phyloP scores from a whole-genome alignment of 1,139 yeast species.

The Saccharomyces hybrid region DNA sequence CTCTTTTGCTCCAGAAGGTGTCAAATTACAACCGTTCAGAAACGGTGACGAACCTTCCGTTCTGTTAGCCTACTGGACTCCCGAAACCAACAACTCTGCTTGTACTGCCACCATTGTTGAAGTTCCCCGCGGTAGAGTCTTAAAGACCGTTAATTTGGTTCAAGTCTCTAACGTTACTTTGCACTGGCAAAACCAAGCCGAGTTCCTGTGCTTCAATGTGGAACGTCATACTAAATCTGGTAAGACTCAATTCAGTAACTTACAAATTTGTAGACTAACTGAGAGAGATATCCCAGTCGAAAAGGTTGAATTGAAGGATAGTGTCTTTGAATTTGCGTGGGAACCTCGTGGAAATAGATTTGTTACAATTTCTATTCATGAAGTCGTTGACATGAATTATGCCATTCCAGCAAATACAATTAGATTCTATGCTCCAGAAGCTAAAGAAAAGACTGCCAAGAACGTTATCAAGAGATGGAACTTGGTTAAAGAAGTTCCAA shows the following conservation, averaged over 20 bases:
- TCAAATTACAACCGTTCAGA: conserved; percentile 51
- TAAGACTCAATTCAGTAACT: conserved; percentile 83
- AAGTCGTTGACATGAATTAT: conserved; percentile 54
- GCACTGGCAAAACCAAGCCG: conserved; percentile 92
- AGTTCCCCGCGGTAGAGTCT: conserved; percentile 71
- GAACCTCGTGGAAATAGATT: conserved; percentile 91
- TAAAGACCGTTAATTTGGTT: conserved; percentile 89
- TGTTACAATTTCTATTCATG: conserved; percentile 60
- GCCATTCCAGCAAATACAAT: conserved; percentile 66
- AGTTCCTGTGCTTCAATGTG: conserved; percentile 84
- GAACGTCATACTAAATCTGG: conserved; percentile 95
- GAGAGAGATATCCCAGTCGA: conserved; percentile 95
- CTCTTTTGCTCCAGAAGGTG: conserved; percentile 91
- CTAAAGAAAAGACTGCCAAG: conserved; percentile 30
- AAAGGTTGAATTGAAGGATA: conserved; percentile 86
- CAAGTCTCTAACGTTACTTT: conserved; percentile 88
- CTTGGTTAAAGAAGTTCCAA: conserved; percentile 46
- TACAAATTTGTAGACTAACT: conserved; percentile 81
- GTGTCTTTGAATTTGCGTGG: conserved; percentile 87
- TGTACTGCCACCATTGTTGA: conserved; percentile 93
- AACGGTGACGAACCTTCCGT: conserved; percentile 41
- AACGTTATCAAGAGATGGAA: conserved; percentile 49
- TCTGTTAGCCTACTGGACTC: conserved; percentile 91
- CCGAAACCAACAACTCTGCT: conserved; percentile 85
- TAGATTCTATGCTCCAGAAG: conserved; percentile 78